Evolutionary conservation across 2,329 filamentous ascomycete genomes (phyloP).

Genomic region (Penicillium glabrum): DNA sequence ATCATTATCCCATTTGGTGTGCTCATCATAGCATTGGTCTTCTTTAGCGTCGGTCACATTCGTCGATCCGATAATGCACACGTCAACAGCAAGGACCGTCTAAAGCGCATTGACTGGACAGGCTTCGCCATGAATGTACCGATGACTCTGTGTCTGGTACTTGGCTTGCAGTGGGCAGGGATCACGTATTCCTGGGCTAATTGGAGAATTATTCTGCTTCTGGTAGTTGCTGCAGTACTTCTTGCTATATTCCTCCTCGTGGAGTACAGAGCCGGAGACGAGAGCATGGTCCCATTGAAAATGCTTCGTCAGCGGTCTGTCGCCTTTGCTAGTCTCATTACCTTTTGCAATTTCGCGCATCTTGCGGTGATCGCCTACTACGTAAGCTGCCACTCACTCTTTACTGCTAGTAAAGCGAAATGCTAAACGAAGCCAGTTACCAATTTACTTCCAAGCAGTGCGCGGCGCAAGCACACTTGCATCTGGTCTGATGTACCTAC

Average conservation of each 20-base stretch:
- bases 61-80: neutral
- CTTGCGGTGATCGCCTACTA: conserved; percentile 2
- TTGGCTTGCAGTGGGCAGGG: conserved; percentile 47
- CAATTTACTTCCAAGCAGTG: conserved; percentile 10
- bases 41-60: neutral
- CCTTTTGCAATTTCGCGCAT: conserved; percentile 6
- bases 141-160: conserved; percentile 34
- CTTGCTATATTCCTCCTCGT: conserved; percentile 32
- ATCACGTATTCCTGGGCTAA: conserved; percentile 31
- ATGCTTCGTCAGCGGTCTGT: conserved; percentile 47
- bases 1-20: conserved; percentile 3
- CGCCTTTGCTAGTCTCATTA: conserved; percentile 9
- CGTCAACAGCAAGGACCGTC: neutral
- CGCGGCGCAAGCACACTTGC: conserved; percentile 2
- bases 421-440: neutral
- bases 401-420: neutral
- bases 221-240: conserved; percentile 42
- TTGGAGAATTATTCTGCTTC: conserved; percentile 40
- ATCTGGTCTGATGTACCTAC: conserved; percentile 10
- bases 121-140: neutral
- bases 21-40: neutral
- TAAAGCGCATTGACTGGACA: conserved; percentile 3
- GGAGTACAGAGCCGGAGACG: conserved; percentile 38
- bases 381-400: neutral
- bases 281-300: conserved; percentile 49